These are phyloP conservation scores for Mariannaea sp. DNA, from an alignment of 2,329 filamentous ascomycete species.

Conservation along the genomic window DNA sequence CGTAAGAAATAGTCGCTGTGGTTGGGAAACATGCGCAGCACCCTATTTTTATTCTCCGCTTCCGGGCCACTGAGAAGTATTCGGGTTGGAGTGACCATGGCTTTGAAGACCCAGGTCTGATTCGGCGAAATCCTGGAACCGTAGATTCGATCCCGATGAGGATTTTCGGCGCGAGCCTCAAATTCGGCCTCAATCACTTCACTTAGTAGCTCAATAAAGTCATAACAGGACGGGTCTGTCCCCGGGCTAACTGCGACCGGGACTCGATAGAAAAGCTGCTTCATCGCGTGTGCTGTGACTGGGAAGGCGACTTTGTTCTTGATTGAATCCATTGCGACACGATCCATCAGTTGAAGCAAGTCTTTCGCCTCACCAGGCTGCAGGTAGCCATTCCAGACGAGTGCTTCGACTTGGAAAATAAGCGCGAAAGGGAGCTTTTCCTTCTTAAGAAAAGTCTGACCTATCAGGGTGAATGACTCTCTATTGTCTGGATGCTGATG, in stretches of 20 bases:
- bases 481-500: conserved; percentile 18
- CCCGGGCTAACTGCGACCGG: conserved; percentile 58
- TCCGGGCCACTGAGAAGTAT: conserved; percentile 64
- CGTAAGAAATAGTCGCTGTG: conserved; percentile 69
- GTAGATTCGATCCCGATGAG: conserved; percentile 33
- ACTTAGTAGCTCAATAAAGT: conserved; percentile 47
- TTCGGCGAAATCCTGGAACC: conserved; percentile 42
- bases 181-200: conserved; percentile 49
- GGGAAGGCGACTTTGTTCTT: conserved; percentile 38
- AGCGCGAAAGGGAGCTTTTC: conserved; percentile 52
- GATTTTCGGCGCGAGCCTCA: conserved; percentile 38
- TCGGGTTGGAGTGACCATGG: conserved; percentile 63
- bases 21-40: conserved; percentile 67
- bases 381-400: conserved; percentile 67
- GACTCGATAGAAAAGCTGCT: conserved; percentile 56
- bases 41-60: conserved; percentile 69
- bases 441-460: conserved; percentile 33
- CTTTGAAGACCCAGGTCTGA: conserved; percentile 58
- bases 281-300: conserved; percentile 59
- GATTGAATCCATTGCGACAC: conserved; percentile 35
- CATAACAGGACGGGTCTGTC: conserved; percentile 48
- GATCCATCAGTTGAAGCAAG: conserved; percentile 52
- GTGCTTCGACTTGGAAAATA: conserved; percentile 65
- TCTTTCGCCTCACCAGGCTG: conserved; percentile 56
- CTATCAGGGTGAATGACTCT: conserved; percentile 31